Evolutionary conservation across 306 rosid genomes (phyloP).

Genomic region (Medicago lupulina): DNA sequence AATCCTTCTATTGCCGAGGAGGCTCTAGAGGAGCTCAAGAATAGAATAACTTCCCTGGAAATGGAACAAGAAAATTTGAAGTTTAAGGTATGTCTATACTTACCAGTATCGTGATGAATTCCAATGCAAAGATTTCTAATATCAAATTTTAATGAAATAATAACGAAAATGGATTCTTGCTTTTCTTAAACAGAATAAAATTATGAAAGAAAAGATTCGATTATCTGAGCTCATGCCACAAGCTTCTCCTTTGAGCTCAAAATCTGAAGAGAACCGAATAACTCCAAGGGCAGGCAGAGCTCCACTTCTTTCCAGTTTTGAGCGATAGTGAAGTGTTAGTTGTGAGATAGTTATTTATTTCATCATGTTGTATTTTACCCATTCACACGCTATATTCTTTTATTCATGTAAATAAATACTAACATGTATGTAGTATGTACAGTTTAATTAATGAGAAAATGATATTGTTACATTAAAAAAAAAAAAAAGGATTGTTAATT

Average conservation of each 20-base stretch:
- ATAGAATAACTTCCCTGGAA: slow-evolving; percentile 63
- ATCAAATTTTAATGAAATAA: slow-evolving; percentile 7
- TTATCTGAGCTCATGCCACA: slow-evolving; percentile 72
- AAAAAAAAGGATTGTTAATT: neutral
- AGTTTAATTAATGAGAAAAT: slow-evolving; percentile 25
- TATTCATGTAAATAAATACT: slow-evolving; percentile 42
- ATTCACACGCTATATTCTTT: slow-evolving; percentile 41
- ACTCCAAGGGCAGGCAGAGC: slow-evolving; percentile 66
- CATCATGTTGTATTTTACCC: slow-evolving; percentile 16
- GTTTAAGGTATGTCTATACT: slow-evolving; percentile 71
- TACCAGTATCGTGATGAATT: neutral
- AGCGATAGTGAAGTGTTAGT: slow-evolving; percentile 60
- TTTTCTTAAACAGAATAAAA: slow-evolving; percentile 59
- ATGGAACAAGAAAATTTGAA: slow-evolving; percentile 73
- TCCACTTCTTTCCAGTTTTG: slow-evolving; percentile 77
- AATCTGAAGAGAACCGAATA: slow-evolving; percentile 56
- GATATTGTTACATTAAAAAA: no score
- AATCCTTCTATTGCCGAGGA: slow-evolving; percentile 76
- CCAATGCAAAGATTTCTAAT: neutral
- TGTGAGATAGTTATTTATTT: slow-evolving; percentile 31
- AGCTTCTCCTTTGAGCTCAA: slow-evolving; percentile 63
- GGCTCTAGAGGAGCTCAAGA: slow-evolving; percentile 66
- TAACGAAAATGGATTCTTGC: slow-evolving; percentile 10
- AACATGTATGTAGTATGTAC: slow-evolving; percentile 30
- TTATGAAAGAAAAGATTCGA: slow-evolving; percentile 65